These are phyloP conservation scores for Hypoxylon sp. DNA, from an alignment of 2,329 filamentous ascomycete genomes.

Conservation along the genomic window DNA sequence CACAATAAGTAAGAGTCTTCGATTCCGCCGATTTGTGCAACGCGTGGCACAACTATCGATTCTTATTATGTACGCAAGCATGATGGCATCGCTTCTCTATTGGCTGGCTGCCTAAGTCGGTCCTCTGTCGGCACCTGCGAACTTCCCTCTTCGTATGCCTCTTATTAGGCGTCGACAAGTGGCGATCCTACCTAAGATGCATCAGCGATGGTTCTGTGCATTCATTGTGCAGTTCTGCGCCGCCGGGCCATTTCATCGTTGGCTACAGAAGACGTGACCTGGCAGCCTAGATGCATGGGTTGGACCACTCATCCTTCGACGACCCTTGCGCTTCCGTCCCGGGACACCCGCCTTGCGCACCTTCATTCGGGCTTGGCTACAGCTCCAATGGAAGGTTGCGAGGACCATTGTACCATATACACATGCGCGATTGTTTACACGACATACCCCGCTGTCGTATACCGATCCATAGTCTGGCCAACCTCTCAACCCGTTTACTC, in stretches of 20 bases:
- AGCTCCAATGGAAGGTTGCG: conserved; percentile 24
- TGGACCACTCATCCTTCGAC: conserved; percentile 28
- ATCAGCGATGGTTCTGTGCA: conserved; percentile 27
- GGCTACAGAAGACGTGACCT: conserved; percentile 27
- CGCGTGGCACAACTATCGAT: conserved; percentile 27
- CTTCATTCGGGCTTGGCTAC: conserved; percentile 35
- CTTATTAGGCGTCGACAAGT: conserved; percentile 36
- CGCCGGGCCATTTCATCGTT: conserved; percentile 16
- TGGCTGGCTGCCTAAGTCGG: conserved; percentile 21
- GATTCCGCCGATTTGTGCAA: conserved; percentile 41
- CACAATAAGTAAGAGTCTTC: conserved; percentile 15
- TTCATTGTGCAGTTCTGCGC: conserved; percentile 18
- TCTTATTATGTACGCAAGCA: conserved; percentile 29
- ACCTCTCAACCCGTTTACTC: conserved; percentile 18
- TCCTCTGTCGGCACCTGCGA: conserved; percentile 31
- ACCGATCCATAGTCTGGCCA: conserved; percentile 26
- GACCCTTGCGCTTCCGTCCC: conserved; percentile 30
- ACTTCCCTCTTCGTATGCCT: conserved; percentile 25
- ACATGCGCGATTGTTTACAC: conserved; percentile 40
- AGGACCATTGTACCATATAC: conserved; percentile 32
- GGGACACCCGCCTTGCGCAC: conserved; percentile 29
- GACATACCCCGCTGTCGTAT: conserved; percentile 41
- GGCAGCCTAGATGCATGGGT: conserved; percentile 25
- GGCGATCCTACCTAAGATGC: conserved; percentile 37
- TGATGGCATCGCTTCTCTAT: conserved; percentile 21